These are phyloP conservation scores for Exsudoporus floridanus DNA, from an alignment of 1,284 basidiomycete genomes.

Conservation along the genomic window DNA sequence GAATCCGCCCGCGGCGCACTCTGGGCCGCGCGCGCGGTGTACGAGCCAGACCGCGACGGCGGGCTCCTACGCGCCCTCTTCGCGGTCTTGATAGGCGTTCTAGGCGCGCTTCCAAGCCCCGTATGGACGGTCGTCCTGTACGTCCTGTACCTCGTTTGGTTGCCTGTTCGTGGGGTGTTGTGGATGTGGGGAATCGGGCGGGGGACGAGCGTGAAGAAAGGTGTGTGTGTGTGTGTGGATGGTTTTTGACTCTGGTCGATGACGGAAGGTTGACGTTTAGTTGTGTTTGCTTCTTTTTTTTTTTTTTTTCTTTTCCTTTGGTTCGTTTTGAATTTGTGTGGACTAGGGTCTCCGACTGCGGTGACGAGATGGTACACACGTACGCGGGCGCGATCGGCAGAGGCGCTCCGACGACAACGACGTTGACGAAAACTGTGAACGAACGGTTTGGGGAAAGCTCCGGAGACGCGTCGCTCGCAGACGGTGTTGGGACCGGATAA, in stretches of 20 bases:
- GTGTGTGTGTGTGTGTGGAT: slow-evolving; percentile 16
- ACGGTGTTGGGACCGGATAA: not conserved
- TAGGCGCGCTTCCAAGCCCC: not conserved
- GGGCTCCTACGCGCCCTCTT: not conserved
- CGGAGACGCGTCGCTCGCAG: not conserved
- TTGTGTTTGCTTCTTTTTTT: not conserved
- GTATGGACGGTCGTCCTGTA: slow-evolving; percentile 1
- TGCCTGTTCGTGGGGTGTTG: slow-evolving; percentile 16
- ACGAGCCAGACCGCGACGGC: slow-evolving; percentile 9
- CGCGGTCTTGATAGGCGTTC: not conserved
- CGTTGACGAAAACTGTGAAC: not conserved
- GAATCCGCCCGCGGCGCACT: slow-evolving; percentile 6
- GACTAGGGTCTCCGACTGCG: slow-evolving; percentile 14
- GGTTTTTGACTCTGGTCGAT: too few species aligned
- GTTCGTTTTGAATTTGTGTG: too few species aligned
- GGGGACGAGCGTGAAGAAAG: not conserved
- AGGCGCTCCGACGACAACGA: not conserved
- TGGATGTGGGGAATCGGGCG: slow-evolving; percentile 23
- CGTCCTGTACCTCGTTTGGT: not conserved
- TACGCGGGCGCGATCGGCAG: not conserved
- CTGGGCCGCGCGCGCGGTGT: slow-evolving; percentile 7
- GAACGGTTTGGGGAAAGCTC: not conserved
- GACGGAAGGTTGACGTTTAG: not conserved
- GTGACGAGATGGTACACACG: slow-evolving; percentile 17
- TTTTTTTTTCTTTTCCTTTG: too few species aligned